These are phyloP conservation scores for Ophiostoma himal-ulmi DNA, from an alignment of 2,329 filamentous ascomycete genomes.

Conservation along the genomic window DNA sequence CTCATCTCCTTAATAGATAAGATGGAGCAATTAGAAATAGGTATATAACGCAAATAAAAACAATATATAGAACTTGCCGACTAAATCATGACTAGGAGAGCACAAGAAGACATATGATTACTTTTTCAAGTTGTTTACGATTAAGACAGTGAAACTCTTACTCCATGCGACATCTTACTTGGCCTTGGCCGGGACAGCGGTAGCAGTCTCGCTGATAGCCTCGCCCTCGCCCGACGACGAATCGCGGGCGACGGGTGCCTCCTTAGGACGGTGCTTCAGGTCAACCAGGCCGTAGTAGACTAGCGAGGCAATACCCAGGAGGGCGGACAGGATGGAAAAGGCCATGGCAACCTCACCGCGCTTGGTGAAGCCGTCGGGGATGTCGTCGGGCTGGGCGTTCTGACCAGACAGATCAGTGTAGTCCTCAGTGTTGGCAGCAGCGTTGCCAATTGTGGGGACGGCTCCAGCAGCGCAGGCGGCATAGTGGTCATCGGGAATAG, in stretches of 20 bases:
- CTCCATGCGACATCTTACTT: constrained; percentile 2
- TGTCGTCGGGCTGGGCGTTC: constrained; percentile 23
- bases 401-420: constrained; percentile 30
- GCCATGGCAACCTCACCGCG: constrained; percentile 68
- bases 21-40: not conserved
- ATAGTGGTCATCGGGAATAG: constrained; percentile 54
- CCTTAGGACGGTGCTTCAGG: constrained; percentile 24
- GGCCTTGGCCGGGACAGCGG: constrained; percentile 13
- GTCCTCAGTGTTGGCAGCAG: constrained; percentile 29
- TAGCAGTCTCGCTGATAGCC: not conserved
- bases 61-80: not conserved
- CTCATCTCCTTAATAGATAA: not conserved
- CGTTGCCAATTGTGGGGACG: constrained; percentile 30
- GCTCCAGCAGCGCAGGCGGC: constrained; percentile 46
- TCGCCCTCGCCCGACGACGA: constrained; percentile 18
- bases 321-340: constrained; percentile 63
- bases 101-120: constrained; percentile 8
- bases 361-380: constrained; percentile 46
- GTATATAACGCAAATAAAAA: constrained; percentile 13
- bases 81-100: constrained; percentile 1
- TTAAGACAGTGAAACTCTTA: not conserved
- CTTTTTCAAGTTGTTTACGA: constrained; percentile 5
- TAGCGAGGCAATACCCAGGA: constrained; percentile 62
- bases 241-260: constrained; percentile 1
- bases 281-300: constrained; percentile 57